Evolutionary conservation across 2,329 filamentous ascomycete species (phyloP).

Genomic region (Colletotrichum incanum): DNA sequence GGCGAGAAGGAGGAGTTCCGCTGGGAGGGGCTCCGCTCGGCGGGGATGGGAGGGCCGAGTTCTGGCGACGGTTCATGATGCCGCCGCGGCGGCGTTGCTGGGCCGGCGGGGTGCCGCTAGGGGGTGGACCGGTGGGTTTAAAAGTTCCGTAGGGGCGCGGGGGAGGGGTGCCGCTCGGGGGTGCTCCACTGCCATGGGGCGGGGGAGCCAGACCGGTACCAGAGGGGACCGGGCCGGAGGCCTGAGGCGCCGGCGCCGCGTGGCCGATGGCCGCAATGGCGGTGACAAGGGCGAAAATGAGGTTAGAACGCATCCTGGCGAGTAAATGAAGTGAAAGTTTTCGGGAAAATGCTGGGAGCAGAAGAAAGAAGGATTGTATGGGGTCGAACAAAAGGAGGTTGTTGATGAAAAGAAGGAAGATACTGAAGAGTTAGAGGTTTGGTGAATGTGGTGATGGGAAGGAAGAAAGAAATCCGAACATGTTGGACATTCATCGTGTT

Average conservation of each 20-base stretch:
- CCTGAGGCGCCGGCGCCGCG: slow-evolving; percentile 37
- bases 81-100: slow-evolving; percentile 25
- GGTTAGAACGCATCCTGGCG: slow-evolving; percentile 38
- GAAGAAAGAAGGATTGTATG: slow-evolving; percentile 13
- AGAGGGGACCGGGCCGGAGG: slow-evolving; percentile 19
- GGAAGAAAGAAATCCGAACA: slow-evolving; percentile 4
- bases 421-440: slow-evolving; percentile 18
- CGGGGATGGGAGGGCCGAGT: slow-evolving; percentile 18
- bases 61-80: slow-evolving; percentile 31
- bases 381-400: slow-evolving; percentile 10
- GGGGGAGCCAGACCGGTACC: slow-evolving; percentile 20
- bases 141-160: slow-evolving; percentile 31
- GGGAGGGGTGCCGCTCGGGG: slow-evolving; percentile 31
- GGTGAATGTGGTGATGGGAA: slow-evolving; percentile 28
- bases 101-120: slow-evolving; percentile 20
- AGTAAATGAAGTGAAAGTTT: slow-evolving; percentile 19
- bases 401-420: slow-evolving; percentile 30
- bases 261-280: slow-evolving; percentile 36
- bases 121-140: slow-evolving; percentile 24
- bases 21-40: slow-evolving; percentile 25
- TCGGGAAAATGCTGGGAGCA: background rate
- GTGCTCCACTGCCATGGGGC: slow-evolving; percentile 23
- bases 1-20: slow-evolving; percentile 32
- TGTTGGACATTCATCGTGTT: slow-evolving; percentile 11
- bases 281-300: slow-evolving; percentile 35